Evolutionary conservation across 805 yeast species (phyloP), one percentile per base, ranked within the genome.

Genomic region (Yarrowia deformans): DNA sequence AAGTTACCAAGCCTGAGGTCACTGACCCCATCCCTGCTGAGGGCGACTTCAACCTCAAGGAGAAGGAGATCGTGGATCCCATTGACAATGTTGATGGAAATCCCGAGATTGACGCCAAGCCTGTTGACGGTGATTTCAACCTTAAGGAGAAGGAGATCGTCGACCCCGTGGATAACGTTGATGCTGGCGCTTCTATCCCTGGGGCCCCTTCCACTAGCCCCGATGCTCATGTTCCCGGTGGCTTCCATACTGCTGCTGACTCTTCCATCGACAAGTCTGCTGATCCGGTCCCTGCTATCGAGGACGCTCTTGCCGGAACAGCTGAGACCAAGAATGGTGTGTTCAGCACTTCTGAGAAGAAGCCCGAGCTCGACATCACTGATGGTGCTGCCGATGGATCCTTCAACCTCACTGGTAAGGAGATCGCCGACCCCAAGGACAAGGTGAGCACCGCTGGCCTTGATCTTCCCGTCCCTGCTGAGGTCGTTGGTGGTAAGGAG

Each of bases 41-140:
- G 19, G 67, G 67, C 35, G 67, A 35, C n/a, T 46, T 60, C 67
- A 32, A 45, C 35, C 54, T 43, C 34, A 60, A 45, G 67, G 67
- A 45, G 54, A 46, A 60, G 67, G 67, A 35, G 14, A 45, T 60
- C 14, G 67, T 45, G 19, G 67, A 45, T 32, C 67, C 67, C 14
- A 23, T 60, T 45, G 67, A 45, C 23, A 23, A 35, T 16, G 52
- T 45, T 23, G 40, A 42, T 5, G 64, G 35, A 19, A 29, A 40
- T 37, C 45, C 50, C 7, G 64, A 42, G 40, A 42, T 39, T 16
- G 46, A 35, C 18, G 40, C 19, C 67, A 13, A 43, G 32, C 42
- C 67, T 34, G 67, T 34, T 13, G 67, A 34, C 14, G 67, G 50
- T 14, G 67, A 34, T 16, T 56, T 56, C 63, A 29, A 56, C 63